These are phyloP conservation scores for Iris pallida DNA, from an alignment of 116 monocot genomes.

Conservation along the genomic window DNA sequence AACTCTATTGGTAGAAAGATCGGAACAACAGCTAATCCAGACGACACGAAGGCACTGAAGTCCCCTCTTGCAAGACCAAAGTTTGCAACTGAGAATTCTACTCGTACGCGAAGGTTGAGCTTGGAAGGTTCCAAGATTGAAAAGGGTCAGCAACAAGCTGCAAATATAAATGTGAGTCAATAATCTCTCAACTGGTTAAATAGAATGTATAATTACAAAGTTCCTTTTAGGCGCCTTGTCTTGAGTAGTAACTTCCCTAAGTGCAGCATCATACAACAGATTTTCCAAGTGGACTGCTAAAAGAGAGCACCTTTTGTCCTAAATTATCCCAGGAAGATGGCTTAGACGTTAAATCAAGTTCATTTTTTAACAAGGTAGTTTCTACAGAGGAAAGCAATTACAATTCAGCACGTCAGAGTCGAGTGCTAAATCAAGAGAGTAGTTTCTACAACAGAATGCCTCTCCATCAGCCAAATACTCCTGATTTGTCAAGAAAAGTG, in stretches of 20 bases:
- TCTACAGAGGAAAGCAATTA: conserved; percentile 11
- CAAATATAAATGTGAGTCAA: conserved; percentile 1
- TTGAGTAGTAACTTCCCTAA: neutral
- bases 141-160: conserved; percentile 5
- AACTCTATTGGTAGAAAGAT: conserved; percentile 9
- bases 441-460: conserved; percentile 13
- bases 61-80: conserved; percentile 30
- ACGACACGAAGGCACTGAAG: conserved; percentile 17
- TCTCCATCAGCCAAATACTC: conserved; percentile 15
- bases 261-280: conserved; percentile 5
- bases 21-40: neutral
- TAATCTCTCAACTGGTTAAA: neutral
- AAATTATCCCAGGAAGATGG: neutral
- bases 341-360: conserved; percentile 9
- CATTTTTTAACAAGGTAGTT: conserved; percentile 1
- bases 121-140: conserved; percentile 16
- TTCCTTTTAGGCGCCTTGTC: neutral
- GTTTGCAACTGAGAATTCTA: conserved; percentile 10
- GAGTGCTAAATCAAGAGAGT: conserved; percentile 6
- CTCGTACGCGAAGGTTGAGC: conserved; percentile 19
- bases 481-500: conserved; percentile 16
- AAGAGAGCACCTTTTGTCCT: conserved; percentile 9
- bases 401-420: conserved; percentile 9
- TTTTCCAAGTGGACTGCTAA: neutral
- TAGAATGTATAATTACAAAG: neutral